Evolutionary conservation across 768 basidiomycete species (phyloP), one percentile per base, ranked within the genome.

Genomic region (Rhizopogon salebrosus): DNA sequence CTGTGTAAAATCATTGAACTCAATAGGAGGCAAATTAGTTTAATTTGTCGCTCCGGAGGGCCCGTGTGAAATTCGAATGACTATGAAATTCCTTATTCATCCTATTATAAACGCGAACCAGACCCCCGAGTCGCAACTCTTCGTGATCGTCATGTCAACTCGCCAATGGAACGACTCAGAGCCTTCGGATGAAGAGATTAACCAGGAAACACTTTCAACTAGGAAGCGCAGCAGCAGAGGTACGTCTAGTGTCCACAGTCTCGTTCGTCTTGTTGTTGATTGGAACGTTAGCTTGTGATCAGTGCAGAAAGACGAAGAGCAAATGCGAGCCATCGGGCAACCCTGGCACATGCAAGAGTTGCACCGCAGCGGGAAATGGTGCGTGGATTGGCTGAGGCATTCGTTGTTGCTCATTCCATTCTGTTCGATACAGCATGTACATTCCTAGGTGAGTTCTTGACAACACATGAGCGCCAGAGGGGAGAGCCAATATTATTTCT

Each of bases 221-320:
- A 72, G 82, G 52, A 86, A 86, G 62, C 66, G 84, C 46, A 86
- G 84, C 58, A 86, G 82, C 62, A 75, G 84, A 67, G 84, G 84
- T 82, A 52, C 52, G 61, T 45, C 23, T 18, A n/a, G 11, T 45
- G 53, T 57, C 52, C 13, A 34, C 31, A 11, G 29, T 34, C 31
- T 29, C 18, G 2, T 24, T 39, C 11, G 4, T 23, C 29, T 41
- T 24, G 22, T 16, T 16, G 4, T 36, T 59, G 31, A 51, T 34
- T 34, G 39, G 27, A 26, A 29, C 53, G 29, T 56, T 60, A 90
- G 90, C 90, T 29, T 93, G 90, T 60, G 90, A 92, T 72, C 86
- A 91, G 59, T 93, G 90, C 60, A 77, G 89, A 45, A 92, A 90
- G 72, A 87, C 87, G 6, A 93, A 92, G 71, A 87, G 86, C 73